phyloP scores from a whole-genome alignment of 1,284 basidiomycete species.

The Ceratobasidium papillatum region DNA sequence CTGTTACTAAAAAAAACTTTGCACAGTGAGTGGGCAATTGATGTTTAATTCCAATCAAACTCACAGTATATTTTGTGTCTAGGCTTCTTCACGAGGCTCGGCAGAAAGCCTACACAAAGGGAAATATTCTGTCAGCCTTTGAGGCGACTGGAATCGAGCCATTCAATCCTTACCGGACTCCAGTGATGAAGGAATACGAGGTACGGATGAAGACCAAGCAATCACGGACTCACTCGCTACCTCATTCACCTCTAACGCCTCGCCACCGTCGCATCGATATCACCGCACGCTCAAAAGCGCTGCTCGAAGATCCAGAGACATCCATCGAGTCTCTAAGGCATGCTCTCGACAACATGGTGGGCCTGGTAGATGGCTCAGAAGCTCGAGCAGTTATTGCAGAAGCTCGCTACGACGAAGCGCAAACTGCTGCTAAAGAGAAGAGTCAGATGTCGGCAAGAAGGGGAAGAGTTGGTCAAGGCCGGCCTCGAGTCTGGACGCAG shows the following conservation, averaged over 20 bases:
- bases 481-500: conserved; percentile 8
- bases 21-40: neutral
- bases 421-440: neutral
- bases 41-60: neutral
- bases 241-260: neutral
- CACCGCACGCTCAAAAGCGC: neutral
- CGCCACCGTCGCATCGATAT: neutral
- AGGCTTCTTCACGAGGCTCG: conserved; percentile 7
- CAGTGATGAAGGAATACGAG: neutral
- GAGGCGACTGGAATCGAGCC: conserved; percentile 18
- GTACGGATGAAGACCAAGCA: neutral
- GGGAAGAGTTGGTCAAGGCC: neutral
- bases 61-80: neutral
- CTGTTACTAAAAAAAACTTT: conserved; percentile 3
- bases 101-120: neutral
- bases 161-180: neutral
- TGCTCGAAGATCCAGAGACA: neutral
- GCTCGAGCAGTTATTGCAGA: neutral
- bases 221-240: neutral
- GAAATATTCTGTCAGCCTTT: conserved; percentile 1
- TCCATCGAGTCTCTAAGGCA: neutral
- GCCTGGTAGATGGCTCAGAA: conserved; percentile 10
- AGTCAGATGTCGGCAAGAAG: neutral
- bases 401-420: neutral
- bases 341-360: neutral